Evolutionary conservation across 495 filamentous ascomycete genomes (phyloP).

Genomic region (Xylaria cubensis): DNA sequence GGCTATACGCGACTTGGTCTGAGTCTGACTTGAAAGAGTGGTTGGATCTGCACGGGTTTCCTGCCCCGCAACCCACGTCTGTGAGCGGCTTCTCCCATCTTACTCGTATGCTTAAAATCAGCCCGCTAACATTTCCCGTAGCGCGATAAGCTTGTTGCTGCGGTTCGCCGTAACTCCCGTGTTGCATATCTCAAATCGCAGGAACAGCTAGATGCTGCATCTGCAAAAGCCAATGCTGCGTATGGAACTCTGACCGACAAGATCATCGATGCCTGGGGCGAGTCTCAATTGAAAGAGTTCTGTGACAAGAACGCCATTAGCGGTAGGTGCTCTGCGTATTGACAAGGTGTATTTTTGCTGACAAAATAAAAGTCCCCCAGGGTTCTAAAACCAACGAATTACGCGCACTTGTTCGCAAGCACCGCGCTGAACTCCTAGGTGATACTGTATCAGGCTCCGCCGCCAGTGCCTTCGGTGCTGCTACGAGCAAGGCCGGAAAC

Average conservation of each 20-base stretch:
- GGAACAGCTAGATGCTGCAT: conserved; percentile 64
- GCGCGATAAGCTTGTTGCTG: conserved; percentile 87
- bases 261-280: conserved; percentile 88
- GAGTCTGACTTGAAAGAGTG: conserved; percentile 67
- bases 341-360: conserved; percentile 32
- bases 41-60: conserved; percentile 88
- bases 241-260: conserved; percentile 77
- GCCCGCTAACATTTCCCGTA: conserved; percentile 24
- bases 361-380: conserved; percentile 82
- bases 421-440: conserved; percentile 75
- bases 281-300: conserved; percentile 88
- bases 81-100: conserved; percentile 35
- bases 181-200: conserved; percentile 71
- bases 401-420: conserved; percentile 86
- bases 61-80: conserved; percentile 82
- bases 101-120: too few species aligned
- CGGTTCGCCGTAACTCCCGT: conserved; percentile 89
- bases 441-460: conserved; percentile 69
- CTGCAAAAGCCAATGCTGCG: conserved; percentile 70
- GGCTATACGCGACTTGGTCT: conserved; percentile 90
- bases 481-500: conserved; percentile 82
- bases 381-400: conserved; percentile 90
- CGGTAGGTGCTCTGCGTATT: conserved; percentile 34
- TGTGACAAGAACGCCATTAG: conserved; percentile 83
- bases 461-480: conserved; percentile 74